Conservation (phyloP, 2,329 filamentous ascomycete species). For the Aureobasidium sp. region DNA sequence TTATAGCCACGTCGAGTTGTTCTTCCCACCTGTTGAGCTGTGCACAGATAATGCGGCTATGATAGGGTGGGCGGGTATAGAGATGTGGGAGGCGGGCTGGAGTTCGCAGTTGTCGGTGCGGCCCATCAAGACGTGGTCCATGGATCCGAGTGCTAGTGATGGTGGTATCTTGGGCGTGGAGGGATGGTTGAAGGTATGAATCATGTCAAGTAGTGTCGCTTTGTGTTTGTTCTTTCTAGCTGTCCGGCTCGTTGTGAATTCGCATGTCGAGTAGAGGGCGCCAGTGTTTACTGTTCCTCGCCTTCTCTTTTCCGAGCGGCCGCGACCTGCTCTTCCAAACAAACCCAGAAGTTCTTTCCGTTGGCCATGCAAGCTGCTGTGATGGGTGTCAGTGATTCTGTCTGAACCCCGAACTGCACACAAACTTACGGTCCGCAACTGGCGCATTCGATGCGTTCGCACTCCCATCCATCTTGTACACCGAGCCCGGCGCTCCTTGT, state of each 20-base stretch:
- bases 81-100: conserved; percentile 82
- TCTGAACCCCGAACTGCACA: no score
- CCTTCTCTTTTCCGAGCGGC: conserved; percentile 24
- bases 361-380: conserved; percentile 33
- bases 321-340: conserved; percentile 37
- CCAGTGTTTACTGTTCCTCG: not conserved
- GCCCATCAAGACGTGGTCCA: conserved; percentile 61
- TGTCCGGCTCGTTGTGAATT: not conserved
- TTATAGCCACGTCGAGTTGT: conserved; percentile 50
- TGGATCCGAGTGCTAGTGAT: conserved; percentile 53
- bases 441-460: conserved; percentile 28
- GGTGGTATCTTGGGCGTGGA: conserved; percentile 58
- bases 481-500: conserved; percentile 21
- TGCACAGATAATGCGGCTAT: conserved; percentile 97
- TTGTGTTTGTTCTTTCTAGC: not conserved
- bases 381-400: not conserved
- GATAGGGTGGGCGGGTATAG: conserved; percentile 88
- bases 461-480: conserved; percentile 18
- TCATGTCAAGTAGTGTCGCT: not conserved
- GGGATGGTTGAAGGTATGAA: conserved; percentile 5
- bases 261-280: not conserved
- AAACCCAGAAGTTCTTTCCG: conserved; percentile 36
- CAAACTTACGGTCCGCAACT: conserved; percentile 30
- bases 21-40: conserved; percentile 65
- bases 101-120: conserved; percentile 51